Base-by-base conservation (phyloP, 352 stramenopile genomes). In the Phytophthora foliorum region DNA sequence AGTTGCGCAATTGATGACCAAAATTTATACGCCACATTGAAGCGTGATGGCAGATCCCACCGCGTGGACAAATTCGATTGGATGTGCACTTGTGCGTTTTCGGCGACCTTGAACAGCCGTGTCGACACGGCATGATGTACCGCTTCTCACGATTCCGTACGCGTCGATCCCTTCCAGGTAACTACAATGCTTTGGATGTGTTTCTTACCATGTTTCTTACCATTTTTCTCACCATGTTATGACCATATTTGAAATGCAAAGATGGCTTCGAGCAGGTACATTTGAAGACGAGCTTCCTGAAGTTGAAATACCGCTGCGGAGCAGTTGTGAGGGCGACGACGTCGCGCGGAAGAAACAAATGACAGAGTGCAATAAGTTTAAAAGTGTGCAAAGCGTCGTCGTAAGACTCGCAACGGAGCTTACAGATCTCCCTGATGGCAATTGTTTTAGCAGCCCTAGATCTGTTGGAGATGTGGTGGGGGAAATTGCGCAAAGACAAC, bases 261-360 rank as follows among this genome's bases (percentile, higher is more conserved):
- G 50, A 36, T 57, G 46, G 45, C 25, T 62, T 16, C 29, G 34
- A 1, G 46, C 46, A 5, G 42, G 29, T 0, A 19, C 46, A 22
- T 32, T 65, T 6, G 24, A 55, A 5, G 46, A 65, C 17, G 17
- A 57, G 36, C 24, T 57, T 3, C 16, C 16, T 6, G 16, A 9
- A 2, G 17, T 44, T 14, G 38, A 44, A 5, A 22, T 44, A 4
- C 38, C 38, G 16, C 34, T 54, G 7, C 45, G 17, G 10, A 64
- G 41, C 16, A 39, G 1, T 16, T 50, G 44, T 6, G 3, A n/a
- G 6, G 14, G 34, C 13, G 57, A 51, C 17, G 57, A 65, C 9
- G 57, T 51, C 2, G 32, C 44, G 13, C 45, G 45, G 4, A 57
- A 65, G 27, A 65, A 65, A 14, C 45, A 34, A 14, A 65, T 57